Evolutionary conservation across 495 filamentous ascomycete species (phyloP).

Genomic region (Podospora bellae-mahoneyi): DNA sequence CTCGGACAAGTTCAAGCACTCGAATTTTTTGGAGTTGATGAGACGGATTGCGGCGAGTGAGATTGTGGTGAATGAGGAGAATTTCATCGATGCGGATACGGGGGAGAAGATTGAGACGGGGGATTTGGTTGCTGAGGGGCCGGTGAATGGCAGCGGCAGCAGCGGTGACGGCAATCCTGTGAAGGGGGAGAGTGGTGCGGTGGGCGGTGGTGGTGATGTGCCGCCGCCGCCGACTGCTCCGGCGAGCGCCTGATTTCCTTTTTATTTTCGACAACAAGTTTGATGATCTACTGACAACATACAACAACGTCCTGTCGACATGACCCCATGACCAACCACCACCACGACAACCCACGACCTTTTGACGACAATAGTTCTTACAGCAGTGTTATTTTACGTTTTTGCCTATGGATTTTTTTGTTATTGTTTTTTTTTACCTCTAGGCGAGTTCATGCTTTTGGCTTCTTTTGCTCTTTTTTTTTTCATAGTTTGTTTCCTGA

Average conservation of each 20-base stretch:
- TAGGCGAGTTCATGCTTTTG: not conserved
- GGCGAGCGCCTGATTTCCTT: not conserved
- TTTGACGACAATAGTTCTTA: not conserved
- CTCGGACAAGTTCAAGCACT: constrained; percentile 45
- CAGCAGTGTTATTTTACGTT: not conserved
- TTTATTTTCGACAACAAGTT: no score
- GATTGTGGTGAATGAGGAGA: constrained; percentile 39
- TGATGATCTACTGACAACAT: not conserved
- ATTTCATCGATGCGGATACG: constrained; percentile 35
- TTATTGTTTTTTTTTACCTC: not conserved
- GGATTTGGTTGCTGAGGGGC: not conserved
- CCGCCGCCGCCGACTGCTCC: not conserved
- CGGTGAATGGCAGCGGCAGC: no score
- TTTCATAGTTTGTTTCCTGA: not conserved
- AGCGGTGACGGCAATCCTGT: not conserved
- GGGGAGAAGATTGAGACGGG: constrained; percentile 23
- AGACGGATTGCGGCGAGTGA: constrained; percentile 38
- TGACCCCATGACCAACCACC: not conserved
- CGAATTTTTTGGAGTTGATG: constrained; percentile 44
- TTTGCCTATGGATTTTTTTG: not conserved
- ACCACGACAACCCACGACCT: not conserved
- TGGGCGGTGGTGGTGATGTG: no score
- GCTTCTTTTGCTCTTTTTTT: not conserved
- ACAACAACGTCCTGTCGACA: not conserved
- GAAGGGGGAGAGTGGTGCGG: not conserved